These are phyloP conservation scores for Hymenoscyphus albidus DNA, from an alignment of 2,329 filamentous ascomycete genomes.

Conservation along the genomic window DNA sequence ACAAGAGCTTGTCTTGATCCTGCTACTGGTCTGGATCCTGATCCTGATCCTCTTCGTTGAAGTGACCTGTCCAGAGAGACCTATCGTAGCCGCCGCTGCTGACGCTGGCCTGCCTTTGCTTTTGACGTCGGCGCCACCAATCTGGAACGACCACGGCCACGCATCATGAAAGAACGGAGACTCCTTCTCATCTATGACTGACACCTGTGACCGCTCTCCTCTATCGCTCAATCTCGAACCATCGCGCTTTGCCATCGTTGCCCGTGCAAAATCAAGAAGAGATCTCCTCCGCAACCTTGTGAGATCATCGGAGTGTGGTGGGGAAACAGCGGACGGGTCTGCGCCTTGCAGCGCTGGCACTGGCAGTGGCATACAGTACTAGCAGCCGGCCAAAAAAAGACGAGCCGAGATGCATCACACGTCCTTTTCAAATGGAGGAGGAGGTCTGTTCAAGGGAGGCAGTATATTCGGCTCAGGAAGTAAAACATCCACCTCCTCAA, in stretches of 20 bases:
- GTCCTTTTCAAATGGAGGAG: conserved; percentile 14
- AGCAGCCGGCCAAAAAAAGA: not conserved
- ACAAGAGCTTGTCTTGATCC: not conserved
- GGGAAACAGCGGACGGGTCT: not conserved
- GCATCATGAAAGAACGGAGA: not conserved
- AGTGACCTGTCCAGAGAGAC: not conserved
- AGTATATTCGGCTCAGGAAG: conserved; percentile 25
- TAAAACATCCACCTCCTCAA: conserved; percentile 28
- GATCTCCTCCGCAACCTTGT: not conserved
- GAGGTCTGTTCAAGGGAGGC: conserved; percentile 18
- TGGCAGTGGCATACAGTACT: not conserved
- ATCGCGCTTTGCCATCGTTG: not conserved
- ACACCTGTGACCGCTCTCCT: not conserved
- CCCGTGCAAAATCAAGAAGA: not conserved
- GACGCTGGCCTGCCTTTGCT: not conserved
- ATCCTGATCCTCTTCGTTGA: not conserved
- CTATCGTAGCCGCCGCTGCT: not conserved
- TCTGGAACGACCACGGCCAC: not conserved
- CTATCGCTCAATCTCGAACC: not conserved
- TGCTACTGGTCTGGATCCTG: not conserved
- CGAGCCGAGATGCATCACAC: conserved; percentile 20
- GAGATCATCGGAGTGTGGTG: not conserved
- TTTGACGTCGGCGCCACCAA: not conserved
- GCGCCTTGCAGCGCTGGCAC: not conserved
- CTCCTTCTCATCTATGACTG: not conserved